Percentiles rank a stretch among this genome's conserved stretches.
Evolutionary conservation across 139 green algal genomes (phyloP).

Genomic region (Tetradesmus lagerheimii): DNA sequence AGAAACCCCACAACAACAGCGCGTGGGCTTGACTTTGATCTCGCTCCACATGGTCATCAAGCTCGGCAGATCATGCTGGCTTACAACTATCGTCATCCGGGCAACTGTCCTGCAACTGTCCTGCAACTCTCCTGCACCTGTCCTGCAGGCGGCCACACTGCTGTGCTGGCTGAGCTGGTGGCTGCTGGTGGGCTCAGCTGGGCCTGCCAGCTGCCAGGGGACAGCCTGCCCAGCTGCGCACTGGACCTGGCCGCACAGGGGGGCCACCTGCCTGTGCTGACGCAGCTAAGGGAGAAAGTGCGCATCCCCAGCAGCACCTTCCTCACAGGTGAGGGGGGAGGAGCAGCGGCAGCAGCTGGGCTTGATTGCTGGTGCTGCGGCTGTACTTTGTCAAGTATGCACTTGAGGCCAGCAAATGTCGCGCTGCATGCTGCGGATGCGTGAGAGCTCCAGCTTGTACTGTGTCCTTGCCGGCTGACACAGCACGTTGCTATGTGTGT

Average conservation of each 20-base stretch:
- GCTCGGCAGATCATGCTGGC: no score
- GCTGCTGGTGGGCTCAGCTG: not conserved
- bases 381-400: not conserved
- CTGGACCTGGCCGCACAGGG: conserved; percentile 39
- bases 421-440: no score
- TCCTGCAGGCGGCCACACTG: conserved; percentile 22
- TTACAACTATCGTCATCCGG: no score
- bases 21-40: no score
- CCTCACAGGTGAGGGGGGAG: not conserved
- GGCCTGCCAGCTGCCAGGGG: conserved; percentile 37
- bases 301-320: conserved; percentile 9
- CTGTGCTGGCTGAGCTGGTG: conserved; percentile 23
- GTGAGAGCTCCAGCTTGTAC: no score
- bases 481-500: no score
- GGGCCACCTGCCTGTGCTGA: conserved; percentile 1
- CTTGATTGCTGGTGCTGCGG: not conserved
- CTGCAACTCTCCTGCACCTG: no score
- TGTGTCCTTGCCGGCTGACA: no score
- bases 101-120: no score
- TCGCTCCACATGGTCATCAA: no score
- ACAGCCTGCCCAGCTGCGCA: conserved; percentile 15
- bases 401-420: no score
- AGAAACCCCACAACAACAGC: no score
- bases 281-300: conserved; percentile 12
- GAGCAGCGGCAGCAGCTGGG: not conserved